Evolutionary conservation across 1,284 basidiomycete species (phyloP), one percentile per base, ranked within the genome.

Genomic region (Ceratobasidium sp.): DNA sequence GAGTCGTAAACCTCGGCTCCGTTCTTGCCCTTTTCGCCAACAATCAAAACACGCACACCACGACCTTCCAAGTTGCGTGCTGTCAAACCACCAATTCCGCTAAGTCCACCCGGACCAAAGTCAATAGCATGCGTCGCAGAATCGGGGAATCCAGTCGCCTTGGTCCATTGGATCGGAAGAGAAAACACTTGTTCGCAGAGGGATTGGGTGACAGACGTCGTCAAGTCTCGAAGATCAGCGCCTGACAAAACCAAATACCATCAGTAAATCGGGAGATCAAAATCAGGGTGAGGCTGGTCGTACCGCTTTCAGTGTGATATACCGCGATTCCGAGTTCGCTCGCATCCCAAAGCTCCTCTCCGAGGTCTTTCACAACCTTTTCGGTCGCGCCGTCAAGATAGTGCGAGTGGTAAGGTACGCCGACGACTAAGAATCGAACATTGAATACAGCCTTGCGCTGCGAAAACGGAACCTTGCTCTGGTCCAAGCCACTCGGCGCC

Each of bases 171-270:
- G 77, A 99, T 96, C 23, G 92, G 93, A 62, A 87, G 87, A 3
- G 90, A 93, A 81, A 97, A 97, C 79, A 99, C 96, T n/a, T 97
- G 96, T 76, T 95, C 92, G 80, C 91, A 94, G 32, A 98, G 86
- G 0, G 92, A 92, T 36, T 88, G 87, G 45, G 93, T 92, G 75
- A 97, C 84, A 0, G 93, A 93, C 5, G 85, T 84, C 16, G 84
- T 78, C 5, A 86, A 79, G 34, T 83, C 76, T 67, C 95, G 89
- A 77, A 98, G 85, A 81, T 98, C 95, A 48, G 89, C 87, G 69
- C 96, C 94, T 96, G 74, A 72, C 73, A 76, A n/a, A n/a, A n/a
- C n/a, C n/a, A n/a, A 70, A 78, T 72, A 74, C 1, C n/a, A 45
- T 72, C 60, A 62, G 46, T 21, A 41, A 23, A 8, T 71, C 21